Conservation (phyloP, 768 basidiomycete genomes). For the Exsudoporus frostii region DNA sequence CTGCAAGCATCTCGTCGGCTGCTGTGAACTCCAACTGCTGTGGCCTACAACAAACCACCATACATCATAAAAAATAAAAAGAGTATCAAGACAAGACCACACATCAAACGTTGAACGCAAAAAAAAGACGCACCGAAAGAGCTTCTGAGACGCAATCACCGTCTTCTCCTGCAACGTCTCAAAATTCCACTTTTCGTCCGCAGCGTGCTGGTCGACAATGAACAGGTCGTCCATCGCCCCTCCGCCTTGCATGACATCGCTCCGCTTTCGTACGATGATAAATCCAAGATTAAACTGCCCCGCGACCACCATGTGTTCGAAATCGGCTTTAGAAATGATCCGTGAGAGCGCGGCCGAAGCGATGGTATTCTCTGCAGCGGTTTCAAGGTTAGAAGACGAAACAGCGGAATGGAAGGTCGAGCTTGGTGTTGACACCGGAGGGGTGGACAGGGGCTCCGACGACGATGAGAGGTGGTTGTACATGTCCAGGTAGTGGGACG, state of each 20-base stretch:
- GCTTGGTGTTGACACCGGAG: neutral
- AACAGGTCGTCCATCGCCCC: conserved; percentile 78
- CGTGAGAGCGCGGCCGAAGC: conserved; percentile 72
- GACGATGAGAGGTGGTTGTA: conserved; percentile 6
- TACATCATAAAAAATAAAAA: neutral
- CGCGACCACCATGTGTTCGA: conserved; percentile 74
- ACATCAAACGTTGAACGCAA: neutral
- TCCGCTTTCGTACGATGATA: conserved; percentile 73
- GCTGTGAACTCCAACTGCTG: conserved; percentile 79
- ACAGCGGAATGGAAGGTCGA: conserved; percentile 24
- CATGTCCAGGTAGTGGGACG: conserved; percentile 19
- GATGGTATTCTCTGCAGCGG: conserved; percentile 48
- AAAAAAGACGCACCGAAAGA: conserved; percentile 61
- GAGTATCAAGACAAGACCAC: neutral
- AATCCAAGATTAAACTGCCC: conserved; percentile 98
- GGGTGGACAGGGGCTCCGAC: neutral
- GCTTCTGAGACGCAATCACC: conserved; percentile 77
- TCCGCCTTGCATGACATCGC: conserved; percentile 4
- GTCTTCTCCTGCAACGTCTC: conserved; percentile 92
- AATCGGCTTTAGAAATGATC: conserved; percentile 85
- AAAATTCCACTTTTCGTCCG: conserved; percentile 99
- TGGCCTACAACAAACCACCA: conserved; percentile 48
- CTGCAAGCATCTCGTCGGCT: conserved; percentile 81
- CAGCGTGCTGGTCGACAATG: conserved; percentile 95
- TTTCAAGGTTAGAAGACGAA: conserved; percentile 29